A percentile compares a stretch with the other conserved stretches of the same genome.
Conservation (phyloP, 2,329 filamentous ascomycete species). For the Lachnellula suecica region DNA sequence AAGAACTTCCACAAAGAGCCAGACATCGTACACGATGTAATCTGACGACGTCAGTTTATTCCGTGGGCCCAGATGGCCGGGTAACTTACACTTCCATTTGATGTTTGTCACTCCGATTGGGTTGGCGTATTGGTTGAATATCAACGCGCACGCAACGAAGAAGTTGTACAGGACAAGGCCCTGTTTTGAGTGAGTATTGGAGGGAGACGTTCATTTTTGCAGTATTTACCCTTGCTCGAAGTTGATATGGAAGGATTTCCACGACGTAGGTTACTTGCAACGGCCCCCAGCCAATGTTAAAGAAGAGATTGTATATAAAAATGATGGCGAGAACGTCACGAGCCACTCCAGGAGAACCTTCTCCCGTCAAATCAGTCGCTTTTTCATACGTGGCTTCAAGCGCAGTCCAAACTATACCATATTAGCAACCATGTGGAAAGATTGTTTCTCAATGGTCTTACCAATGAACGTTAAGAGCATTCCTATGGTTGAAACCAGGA, state of each 20-base stretch:
- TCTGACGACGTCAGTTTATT: too few relatives aligned
- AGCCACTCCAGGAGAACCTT: conserved; percentile 24
- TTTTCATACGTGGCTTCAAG: conserved; percentile 7
- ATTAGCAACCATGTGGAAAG: too few relatives aligned
- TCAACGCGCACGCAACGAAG: neutral
- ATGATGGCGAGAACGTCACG: conserved; percentile 44
- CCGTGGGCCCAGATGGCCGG: too few relatives aligned
- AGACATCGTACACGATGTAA: too few relatives aligned
- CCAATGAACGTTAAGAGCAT: conserved; percentile 26
- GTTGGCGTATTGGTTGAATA: conserved; percentile 48
- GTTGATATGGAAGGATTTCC: conserved; percentile 39
- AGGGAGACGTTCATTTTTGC: too few relatives aligned
- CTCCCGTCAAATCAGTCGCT: too few relatives aligned
- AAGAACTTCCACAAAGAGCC: too few relatives aligned
- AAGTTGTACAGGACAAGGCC: conserved; percentile 35
- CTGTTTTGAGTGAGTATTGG: too few relatives aligned
- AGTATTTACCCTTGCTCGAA: too few relatives aligned
- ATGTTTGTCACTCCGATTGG: conserved; percentile 42
- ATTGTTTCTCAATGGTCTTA: too few relatives aligned
- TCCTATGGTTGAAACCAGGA: conserved; percentile 29
- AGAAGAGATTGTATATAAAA: conserved; percentile 46
- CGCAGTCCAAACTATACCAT: too few relatives aligned
- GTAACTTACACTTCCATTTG: conserved; percentile 37
- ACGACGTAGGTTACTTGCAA: conserved; percentile 25
- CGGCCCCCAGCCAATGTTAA: conserved; percentile 36